Percentiles rank a stretch among this genome's conserved stretches.
phyloP scores from a whole-genome alignment of 164 flowering plant genomes.

The Paratinospora sagittata region DNA sequence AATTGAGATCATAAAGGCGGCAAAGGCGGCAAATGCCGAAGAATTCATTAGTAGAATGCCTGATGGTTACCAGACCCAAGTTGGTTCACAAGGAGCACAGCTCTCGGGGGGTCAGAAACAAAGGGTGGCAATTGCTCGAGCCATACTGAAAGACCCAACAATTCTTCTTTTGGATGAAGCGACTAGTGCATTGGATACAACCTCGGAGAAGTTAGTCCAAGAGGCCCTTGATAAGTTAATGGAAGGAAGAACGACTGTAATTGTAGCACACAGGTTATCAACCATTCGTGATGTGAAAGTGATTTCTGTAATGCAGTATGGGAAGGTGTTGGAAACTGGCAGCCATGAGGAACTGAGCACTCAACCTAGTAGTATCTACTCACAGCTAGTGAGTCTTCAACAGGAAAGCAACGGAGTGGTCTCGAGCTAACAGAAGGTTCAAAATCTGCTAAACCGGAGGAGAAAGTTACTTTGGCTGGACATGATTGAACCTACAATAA shows the following conservation, averaged over 20 bases:
- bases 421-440: background rate
- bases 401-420: background rate
- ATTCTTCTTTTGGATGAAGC: constrained; percentile 46
- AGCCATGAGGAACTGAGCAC: constrained; percentile 40
- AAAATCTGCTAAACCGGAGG: background rate
- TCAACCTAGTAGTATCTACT: constrained; percentile 35
- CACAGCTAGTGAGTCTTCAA: constrained; percentile 45
- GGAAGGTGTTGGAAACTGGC: constrained; percentile 51
- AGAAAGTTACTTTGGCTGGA: no score
- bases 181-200: constrained; percentile 60
- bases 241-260: constrained; percentile 50
- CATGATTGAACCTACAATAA: no score
- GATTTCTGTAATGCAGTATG: constrained; percentile 50
- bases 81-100: constrained; percentile 60
- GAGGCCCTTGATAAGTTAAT: constrained; percentile 51
- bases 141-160: constrained; percentile 46
- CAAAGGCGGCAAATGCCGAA: constrained; percentile 74
- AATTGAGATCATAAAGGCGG: constrained; percentile 59
- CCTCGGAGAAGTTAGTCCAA: constrained; percentile 54
- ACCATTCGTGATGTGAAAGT: constrained; percentile 40
- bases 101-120: constrained; percentile 71
- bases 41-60: constrained; percentile 68
- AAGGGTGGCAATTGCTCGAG: constrained; percentile 62
- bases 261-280: constrained; percentile 61
- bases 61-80: constrained; percentile 54